These are phyloP conservation scores for Xylaria sp. DNA, from an alignment of 2,329 filamentous ascomycete species.

Conservation along the genomic window DNA sequence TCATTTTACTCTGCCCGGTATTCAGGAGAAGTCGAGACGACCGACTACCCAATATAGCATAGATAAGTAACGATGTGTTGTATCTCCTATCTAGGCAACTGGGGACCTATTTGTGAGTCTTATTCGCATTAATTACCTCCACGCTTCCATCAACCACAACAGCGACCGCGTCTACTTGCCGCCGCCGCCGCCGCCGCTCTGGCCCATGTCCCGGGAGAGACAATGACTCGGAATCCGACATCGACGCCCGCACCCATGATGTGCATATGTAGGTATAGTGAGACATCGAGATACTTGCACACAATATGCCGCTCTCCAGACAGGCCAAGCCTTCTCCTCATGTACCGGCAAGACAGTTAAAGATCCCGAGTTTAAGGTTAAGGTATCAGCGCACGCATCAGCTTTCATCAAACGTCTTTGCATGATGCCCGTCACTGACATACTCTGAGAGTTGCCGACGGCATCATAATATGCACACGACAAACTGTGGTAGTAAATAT, in stretches of 20 bases:
- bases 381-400: conserved; percentile 20
- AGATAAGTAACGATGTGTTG: neutral
- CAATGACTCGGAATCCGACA: conserved; percentile 14
- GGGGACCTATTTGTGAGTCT: conserved; percentile 10
- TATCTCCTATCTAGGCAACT: conserved; percentile 20
- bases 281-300: neutral
- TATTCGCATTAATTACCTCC: conserved; percentile 6
- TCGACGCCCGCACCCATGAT: conserved; percentile 5
- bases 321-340: conserved; percentile 24
- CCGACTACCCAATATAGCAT: neutral
- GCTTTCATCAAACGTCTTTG: conserved; percentile 26
- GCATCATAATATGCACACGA: neutral
- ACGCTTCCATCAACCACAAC: neutral
- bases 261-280: conserved; percentile 23
- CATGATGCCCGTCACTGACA: neutral
- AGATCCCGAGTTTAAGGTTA: conserved; percentile 1
- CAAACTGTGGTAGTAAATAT: neutral
- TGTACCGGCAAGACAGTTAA: neutral
- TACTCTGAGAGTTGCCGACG: neutral
- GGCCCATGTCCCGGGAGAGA: conserved; percentile 10
- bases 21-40: neutral
- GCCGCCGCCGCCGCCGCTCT: no score
- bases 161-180: neutral
- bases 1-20: neutral
- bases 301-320: neutral